Conservation (phyloP, 257 asterid species). For the Galeopsis tetrahit region DNA sequence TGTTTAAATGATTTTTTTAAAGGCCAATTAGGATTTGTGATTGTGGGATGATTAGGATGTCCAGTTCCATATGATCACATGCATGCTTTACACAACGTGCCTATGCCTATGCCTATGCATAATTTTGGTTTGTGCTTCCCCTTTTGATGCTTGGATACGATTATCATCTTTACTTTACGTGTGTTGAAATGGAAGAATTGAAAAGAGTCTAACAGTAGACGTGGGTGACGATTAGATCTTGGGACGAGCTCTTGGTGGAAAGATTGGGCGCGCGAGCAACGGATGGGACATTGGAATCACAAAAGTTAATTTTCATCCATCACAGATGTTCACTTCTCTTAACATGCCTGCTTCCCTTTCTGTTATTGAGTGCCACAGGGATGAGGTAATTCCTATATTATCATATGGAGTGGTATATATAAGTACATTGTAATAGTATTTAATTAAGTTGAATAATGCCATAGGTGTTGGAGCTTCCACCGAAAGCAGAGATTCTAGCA, state of each 20-base stretch:
- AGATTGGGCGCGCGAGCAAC: conserved; percentile 62
- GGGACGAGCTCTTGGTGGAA: conserved; percentile 89
- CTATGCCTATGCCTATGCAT: background rate
- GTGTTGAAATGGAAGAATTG: background rate
- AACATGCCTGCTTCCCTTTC: conserved; percentile 65
- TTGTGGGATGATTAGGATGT: conserved; percentile 28
- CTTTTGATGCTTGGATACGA: background rate
- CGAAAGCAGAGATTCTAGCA: conserved; percentile 75
- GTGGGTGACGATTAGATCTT: conserved; percentile 48
- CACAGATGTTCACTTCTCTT: conserved; percentile 56
- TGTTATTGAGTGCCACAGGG: conserved; percentile 81
- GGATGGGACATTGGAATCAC: conserved; percentile 93
- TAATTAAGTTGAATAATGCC: background rate
- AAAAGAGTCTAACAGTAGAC: background rate
- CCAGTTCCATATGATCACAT: background rate
- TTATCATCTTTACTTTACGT: background rate
- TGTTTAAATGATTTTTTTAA: background rate
- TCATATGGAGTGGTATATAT: too few species aligned
- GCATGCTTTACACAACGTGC: background rate
- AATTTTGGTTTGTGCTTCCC: background rate
- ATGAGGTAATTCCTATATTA: conserved; percentile 58
- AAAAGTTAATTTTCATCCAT: conserved; percentile 53
- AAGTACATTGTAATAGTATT: too few species aligned
- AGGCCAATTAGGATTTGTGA: background rate
- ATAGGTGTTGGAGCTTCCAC: conserved; percentile 78